phyloP scores from a whole-genome alignment of 352 stramenopile genomes.

The Thraustochytrium sp. region DNA sequence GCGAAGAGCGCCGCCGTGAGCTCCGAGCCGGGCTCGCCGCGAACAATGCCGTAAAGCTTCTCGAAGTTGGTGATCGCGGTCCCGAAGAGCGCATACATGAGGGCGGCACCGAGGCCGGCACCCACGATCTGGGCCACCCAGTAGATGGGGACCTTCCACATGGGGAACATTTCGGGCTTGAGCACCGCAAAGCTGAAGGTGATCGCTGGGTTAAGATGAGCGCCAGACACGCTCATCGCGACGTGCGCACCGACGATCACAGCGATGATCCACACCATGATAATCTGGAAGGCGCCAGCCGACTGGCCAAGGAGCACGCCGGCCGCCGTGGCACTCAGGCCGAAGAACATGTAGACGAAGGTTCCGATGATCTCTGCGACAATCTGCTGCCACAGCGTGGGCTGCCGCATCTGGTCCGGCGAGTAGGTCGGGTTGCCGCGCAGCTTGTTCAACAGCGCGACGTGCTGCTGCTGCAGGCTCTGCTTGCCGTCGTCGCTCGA shows the following conservation, averaged over 20 bases:
- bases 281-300: conserved; percentile 53
- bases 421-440: background rate
- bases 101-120: conserved; percentile 55
- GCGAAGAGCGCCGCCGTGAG: conserved; percentile 53
- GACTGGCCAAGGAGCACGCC: background rate
- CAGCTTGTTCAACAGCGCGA: background rate
- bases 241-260: conserved; percentile 58
- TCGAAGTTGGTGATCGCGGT: conserved; percentile 60
- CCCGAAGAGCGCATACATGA: conserved; percentile 59
- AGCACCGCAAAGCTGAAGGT: conserved; percentile 59
- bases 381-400: background rate
- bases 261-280: conserved; percentile 55
- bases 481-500: background rate
- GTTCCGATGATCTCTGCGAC: conserved; percentile 4
- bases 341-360: conserved; percentile 3
- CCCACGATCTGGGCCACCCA: conserved; percentile 60
- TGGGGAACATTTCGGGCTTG: conserved; percentile 48
- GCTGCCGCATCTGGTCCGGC: background rate
- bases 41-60: conserved; percentile 31
- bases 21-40: conserved; percentile 53
- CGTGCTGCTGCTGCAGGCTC: background rate
- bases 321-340: background rate
- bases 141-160: conserved; percentile 60
- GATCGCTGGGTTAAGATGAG: conserved; percentile 65
- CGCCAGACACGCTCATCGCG: conserved; percentile 58